Base-by-base conservation (phyloP, 1,284 basidiomycete species). In the Ceratobasidium sp. region DNA sequence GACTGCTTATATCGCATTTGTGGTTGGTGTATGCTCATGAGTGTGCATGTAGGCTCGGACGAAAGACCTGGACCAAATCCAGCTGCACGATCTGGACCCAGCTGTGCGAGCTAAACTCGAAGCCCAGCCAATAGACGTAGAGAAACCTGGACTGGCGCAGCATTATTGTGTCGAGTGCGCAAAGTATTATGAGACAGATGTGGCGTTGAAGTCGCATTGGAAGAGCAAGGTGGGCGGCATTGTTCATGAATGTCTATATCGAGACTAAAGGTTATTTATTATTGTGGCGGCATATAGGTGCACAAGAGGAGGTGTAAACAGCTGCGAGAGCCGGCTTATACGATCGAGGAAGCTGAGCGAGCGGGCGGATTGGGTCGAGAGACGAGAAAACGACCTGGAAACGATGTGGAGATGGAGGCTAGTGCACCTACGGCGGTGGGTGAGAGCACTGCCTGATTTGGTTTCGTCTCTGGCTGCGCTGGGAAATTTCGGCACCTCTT, bases 81-180 rank as follows among this genome's bases (percentile, higher is more conserved):
- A 97, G 85, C 87, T 94, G 79, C 90, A 93, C 81, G 96, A 97
- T 87, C 85, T 96, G 71, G 90, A 93, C 84, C 94, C 94, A 12
- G 93, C 94, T 91, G 92, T 92, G 81, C 88, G 93, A 59, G 91
- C 89, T 23, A 89, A 88, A 76, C 86, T 96, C 23, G 95, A 97
- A 85, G 88, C 90, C n/a, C 96, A 97, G 85, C 90, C 92, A 0
- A 85, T 97, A 17, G 93, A 97, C 85, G 92, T 91, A 81, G 94
- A 96, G 80, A 92, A 91, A 83, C 95, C 96, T n/a, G 96, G 96
- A 79, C 87, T 97, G 50, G 95, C 90, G 4, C 96, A 97, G 83
- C 95, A 97, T 83, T 97, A 97, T 83, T 97, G 95, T 82, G 92
- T 97, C 0, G 95, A 97, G 86, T 97, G 95, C 83, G 94, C 94